Percentiles rank a stretch among this genome's conserved stretches.
phyloP scores from a whole-genome alignment of 2,329 filamentous ascomycete species.

The Paraconiothyrium brasiliense region DNA sequence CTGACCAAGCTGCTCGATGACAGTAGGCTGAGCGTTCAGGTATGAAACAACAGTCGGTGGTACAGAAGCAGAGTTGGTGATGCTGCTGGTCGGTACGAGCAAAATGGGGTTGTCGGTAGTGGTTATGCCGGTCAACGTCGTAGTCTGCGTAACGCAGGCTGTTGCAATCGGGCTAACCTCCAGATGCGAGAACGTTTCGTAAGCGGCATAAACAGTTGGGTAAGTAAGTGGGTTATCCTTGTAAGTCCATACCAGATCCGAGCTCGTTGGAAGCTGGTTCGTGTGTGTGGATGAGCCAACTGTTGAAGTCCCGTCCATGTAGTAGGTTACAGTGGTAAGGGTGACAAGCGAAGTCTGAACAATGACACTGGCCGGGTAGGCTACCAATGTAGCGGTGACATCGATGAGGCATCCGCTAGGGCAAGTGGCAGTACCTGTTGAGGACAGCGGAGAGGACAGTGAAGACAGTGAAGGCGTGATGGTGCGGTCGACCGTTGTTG shows the following conservation, averaged over 20 bases:
- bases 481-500: slow-evolving; percentile 28
- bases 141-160: slow-evolving; percentile 30
- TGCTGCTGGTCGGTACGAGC: slow-evolving; percentile 29
- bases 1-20: slow-evolving; percentile 39
- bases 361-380: slow-evolving; percentile 39
- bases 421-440: slow-evolving; percentile 28
- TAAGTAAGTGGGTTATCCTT: slow-evolving; percentile 39
- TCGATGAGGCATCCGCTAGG: slow-evolving; percentile 41
- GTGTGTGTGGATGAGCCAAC: slow-evolving; percentile 29
- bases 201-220: slow-evolving; percentile 44
- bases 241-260: slow-evolving; percentile 40
- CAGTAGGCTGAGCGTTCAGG: slow-evolving; percentile 41
- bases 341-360: slow-evolving; percentile 21
- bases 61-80: slow-evolving; percentile 35
- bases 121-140: slow-evolving; percentile 31
- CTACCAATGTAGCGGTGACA: slow-evolving; percentile 40
- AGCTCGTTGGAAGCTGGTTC: slow-evolving; percentile 21
- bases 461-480: slow-evolving; percentile 25
- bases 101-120: slow-evolving; percentile 40
- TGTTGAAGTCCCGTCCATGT: slow-evolving; percentile 20
- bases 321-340: slow-evolving; percentile 34
- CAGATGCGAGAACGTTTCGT: slow-evolving; percentile 41
- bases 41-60: slow-evolving; percentile 41
- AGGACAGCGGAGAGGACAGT: slow-evolving; percentile 5
- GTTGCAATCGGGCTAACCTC: slow-evolving; percentile 32